phyloP scores from a whole-genome alignment of 257 asterid genomes.

The Solanum medicagineum region DNA sequence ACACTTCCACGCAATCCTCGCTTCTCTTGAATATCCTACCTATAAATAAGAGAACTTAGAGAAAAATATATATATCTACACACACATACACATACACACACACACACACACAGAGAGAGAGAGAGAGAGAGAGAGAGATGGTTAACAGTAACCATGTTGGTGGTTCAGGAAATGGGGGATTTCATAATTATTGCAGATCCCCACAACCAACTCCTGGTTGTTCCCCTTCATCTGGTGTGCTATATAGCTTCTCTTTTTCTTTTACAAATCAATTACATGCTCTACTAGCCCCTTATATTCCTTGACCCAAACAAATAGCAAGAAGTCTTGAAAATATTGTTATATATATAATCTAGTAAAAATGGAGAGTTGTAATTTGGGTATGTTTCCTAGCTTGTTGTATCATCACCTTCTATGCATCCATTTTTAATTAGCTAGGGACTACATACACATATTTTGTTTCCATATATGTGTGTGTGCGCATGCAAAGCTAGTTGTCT shows the following conservation, averaged over 20 bases:
- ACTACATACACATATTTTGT: neutral
- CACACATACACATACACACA: too few species aligned
- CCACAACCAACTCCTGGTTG: slow-evolving; percentile 14
- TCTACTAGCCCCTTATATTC: neutral
- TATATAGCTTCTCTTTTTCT: neutral
- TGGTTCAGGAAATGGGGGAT: slow-evolving; percentile 39
- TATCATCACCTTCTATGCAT: neutral
- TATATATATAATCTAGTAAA: too few species aligned
- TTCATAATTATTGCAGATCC: slow-evolving; percentile 45
- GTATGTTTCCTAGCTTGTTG: neutral
- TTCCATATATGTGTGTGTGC: neutral
- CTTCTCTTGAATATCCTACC: neutral
- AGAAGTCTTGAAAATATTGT: too few species aligned
- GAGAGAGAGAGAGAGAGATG: neutral
- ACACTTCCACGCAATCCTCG: slow-evolving; percentile 30
- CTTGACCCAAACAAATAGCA: neutral
- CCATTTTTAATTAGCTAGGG: neutral
- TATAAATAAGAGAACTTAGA: slow-evolving; percentile 18
- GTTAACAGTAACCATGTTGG: neutral
- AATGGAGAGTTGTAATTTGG: neutral
- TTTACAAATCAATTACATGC: neutral
- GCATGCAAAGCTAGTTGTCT: neutral
- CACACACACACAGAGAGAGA: too few species aligned
- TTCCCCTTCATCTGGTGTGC: neutral
- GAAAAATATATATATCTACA: neutral